phyloP scores from a whole-genome alignment of 1,284 basidiomycete genomes.

The Cryptococcus amylolentus region DNA sequence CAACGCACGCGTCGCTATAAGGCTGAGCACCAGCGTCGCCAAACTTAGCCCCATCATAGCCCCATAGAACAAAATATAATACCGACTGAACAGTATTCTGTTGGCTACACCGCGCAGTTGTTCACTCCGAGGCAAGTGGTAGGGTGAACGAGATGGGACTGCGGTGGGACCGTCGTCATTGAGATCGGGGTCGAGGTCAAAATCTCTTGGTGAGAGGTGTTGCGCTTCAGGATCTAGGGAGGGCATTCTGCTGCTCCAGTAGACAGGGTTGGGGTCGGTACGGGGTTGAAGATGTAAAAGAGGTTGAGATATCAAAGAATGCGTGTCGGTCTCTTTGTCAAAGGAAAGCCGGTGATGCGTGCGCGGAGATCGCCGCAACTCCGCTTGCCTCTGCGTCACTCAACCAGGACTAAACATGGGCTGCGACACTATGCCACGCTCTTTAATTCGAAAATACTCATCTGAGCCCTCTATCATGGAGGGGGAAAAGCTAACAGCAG shows the following conservation, averaged over 20 bases:
- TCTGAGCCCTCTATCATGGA: too few species aligned
- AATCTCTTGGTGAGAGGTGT: conserved; percentile 2
- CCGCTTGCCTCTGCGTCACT: background rate
- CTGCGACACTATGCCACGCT: background rate
- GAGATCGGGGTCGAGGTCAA: conserved; percentile 6
- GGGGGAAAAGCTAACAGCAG: too few species aligned
- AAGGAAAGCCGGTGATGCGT: background rate
- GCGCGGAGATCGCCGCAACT: background rate
- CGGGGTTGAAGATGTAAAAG: background rate
- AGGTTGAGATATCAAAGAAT: background rate
- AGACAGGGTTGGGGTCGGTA: background rate
- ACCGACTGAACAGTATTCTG: conserved; percentile 46
- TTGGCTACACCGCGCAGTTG: conserved; percentile 49
- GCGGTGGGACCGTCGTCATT: conserved; percentile 7
- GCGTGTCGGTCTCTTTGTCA: background rate
- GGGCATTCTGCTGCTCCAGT: background rate
- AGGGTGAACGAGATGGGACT: conserved; percentile 35
- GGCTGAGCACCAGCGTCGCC: conserved; percentile 81
- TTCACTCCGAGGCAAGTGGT: conserved; percentile 43
- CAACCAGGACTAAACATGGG: background rate
- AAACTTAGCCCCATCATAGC: conserved; percentile 85
- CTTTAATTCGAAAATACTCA: too few species aligned
- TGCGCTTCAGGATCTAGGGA: background rate
- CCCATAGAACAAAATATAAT: conserved; percentile 67
- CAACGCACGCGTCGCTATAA: conserved; percentile 52